phyloP scores from a whole-genome alignment of 1,284 basidiomycete species.

The Malassezia slooffiae region DNA sequence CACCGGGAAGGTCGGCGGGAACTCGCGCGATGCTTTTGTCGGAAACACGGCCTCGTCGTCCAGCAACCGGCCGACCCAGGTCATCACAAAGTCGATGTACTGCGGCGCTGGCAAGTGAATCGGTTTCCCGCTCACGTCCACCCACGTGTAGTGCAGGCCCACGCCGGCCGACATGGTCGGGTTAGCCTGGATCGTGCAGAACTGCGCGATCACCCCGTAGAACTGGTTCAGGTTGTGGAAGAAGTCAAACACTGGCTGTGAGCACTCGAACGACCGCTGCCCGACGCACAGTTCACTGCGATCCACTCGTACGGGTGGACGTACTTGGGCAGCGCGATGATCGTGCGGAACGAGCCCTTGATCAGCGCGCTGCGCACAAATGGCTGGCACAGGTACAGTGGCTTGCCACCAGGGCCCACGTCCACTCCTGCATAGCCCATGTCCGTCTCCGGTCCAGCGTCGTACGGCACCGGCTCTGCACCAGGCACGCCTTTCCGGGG shows the following conservation, averaged over 20 bases:
- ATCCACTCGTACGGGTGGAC: conserved; percentile 67
- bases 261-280: neutral
- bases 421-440: conserved; percentile 2
- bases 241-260: conserved; percentile 42
- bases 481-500: neutral
- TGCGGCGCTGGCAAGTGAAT: conserved; percentile 88
- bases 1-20: conserved; percentile 74
- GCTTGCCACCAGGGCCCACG: conserved; percentile 26
- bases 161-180: conserved; percentile 86
- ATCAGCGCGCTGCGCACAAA: conserved; percentile 95
- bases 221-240: conserved; percentile 96
- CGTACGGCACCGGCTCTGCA: no score
- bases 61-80: conserved; percentile 87
- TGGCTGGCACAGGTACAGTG: conserved; percentile 45
- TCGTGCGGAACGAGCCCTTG: conserved; percentile 97
- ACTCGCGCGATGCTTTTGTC: conserved; percentile 87
- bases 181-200: conserved; percentile 78
- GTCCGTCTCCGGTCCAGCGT: no score
- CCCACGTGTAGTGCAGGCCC: conserved; percentile 92
- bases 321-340: conserved; percentile 88
- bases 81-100: conserved; percentile 98
- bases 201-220: conserved; percentile 87
- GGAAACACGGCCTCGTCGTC: conserved; percentile 89
- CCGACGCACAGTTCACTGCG: conserved; percentile 72
- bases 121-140: conserved; percentile 70